phyloP scores from a whole-genome alignment of 345 rosid species.

The thale cress (Arabidopsis thaliana) region TAIR10.1 NC_003074.8:22228001-22228500 shows the following conservation, averaged over 20 bases:
- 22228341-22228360: conserved; percentile 72
- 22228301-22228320: conserved; percentile 75
- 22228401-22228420: conserved; percentile 65
- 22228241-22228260: conserved; percentile 59
- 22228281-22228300: conserved; percentile 70
- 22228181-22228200: conserved; percentile 60
- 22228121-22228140: conserved; percentile 79
- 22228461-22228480: conserved; percentile 66
- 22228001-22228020: conserved; percentile 82
- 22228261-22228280: conserved; percentile 56
- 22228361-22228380: conserved; percentile 93
- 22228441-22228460: conserved; percentile 44
- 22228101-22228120: conserved; percentile 81
- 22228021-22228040: conserved; percentile 73
- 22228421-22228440: conserved; percentile 23
- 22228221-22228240: conserved; percentile 52
- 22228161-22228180: conserved; percentile 77
- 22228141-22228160: conserved; percentile 72
- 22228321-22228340: conserved; percentile 73
- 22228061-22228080: conserved; percentile 49
- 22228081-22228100: conserved; percentile 56
- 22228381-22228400: conserved; percentile 70
- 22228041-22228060: conserved; percentile 82
- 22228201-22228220: conserved; percentile 74
- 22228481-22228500: conserved; percentile 35